Evolutionary conservation across 73 alveolate genomes (phyloP), one percentile per base, ranked within the genome.

Genomic region (Paramecium octaurelia): DNA sequence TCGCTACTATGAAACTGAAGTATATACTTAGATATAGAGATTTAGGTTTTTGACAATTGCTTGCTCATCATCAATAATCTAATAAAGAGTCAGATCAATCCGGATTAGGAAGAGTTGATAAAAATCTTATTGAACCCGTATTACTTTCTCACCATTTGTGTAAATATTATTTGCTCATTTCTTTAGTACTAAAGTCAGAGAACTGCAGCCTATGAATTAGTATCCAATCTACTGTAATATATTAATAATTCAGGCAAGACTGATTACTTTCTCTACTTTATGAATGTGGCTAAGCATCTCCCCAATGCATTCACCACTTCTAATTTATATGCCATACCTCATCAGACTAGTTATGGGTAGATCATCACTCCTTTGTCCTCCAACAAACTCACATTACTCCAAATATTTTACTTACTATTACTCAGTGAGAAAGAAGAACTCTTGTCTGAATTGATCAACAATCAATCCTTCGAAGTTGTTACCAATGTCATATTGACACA

Each of bases 131-230:
- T 73, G 40, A 40, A 73, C n/a, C 87, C 87, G 0, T 73, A 36
- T 11, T 73, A n/a, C 59, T 73, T 73, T 43, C 87, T 73, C 18
- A 73, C 84, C 29, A 64, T 64, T 14, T 64, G 84, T 64, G 84
- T 64, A 64, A 12, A 64, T 27, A 64, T 10, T 7, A 34, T 1
- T 8, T 64, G 3, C 12, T 16, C 6, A 18, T 27, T 31, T 6
- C 8, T 69, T 5, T 36, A 73, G 57, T 73, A 73, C 59, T 29
- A 73, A 73, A 36, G 60, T 40, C 35, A 35, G n/a, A 73, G 87
- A 73, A 36, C 29, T 29, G 11, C 36, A 73, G 87, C 87, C 11
- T 73, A 73, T 73, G 87, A 73, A 35, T 38, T 73, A 73, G 59
- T 73, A 38, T 36, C 59, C 2, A 73, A 73, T 73, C 34, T 73